Percentiles rank a stretch among this genome's conserved stretches.
Evolutionary conservation across 108 stramenopile genomes (phyloP).

Genomic region (Fragilariopsis cylindrus): DNA sequence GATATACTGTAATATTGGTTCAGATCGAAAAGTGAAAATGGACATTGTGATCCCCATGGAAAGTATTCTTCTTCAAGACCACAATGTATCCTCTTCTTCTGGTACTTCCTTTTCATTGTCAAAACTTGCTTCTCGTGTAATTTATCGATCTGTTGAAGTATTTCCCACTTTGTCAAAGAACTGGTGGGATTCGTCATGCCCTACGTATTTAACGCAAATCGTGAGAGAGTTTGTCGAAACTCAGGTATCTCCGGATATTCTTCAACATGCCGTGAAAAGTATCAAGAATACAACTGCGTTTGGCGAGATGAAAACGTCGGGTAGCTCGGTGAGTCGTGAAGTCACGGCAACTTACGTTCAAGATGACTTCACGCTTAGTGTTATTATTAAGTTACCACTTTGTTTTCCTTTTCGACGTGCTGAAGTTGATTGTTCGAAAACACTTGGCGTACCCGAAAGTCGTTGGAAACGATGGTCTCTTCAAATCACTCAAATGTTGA

Average conservation of each 20-base stretch:
- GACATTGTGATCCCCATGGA: conserved; percentile 15
- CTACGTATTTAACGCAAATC: conserved; percentile 47
- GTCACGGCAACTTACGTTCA: conserved; percentile 79
- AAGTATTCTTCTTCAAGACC: conserved; percentile 16
- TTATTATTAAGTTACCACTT: conserved; percentile 66
- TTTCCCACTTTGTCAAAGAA: conserved; percentile 73
- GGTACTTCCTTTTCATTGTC: conserved; percentile 32
- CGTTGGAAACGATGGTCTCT: conserved; percentile 83
- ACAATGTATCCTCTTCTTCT: background rate
- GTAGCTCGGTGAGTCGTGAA: conserved; percentile 69
- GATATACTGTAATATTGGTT: conserved; percentile 47
- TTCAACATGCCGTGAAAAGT: conserved; percentile 60
- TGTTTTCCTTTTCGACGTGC: conserved; percentile 81
- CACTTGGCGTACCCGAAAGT: conserved; percentile 69
- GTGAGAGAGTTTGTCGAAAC: conserved; percentile 70
- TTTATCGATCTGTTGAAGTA: conserved; percentile 75
- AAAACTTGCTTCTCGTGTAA: conserved; percentile 52
- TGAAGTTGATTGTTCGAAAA: conserved; percentile 82
- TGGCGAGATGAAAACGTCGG: conserved; percentile 80
- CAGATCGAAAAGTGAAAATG: conserved; percentile 31
- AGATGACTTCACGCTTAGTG: conserved; percentile 85
- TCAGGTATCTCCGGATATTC: conserved; percentile 68
- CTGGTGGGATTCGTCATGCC: conserved; percentile 84
- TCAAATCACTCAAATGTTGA: conserved; percentile 80
- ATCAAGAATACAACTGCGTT: conserved; percentile 61